phyloP scores from a whole-genome alignment of 148 eudicot species.

The Rhododendron williamsianum region DNA sequence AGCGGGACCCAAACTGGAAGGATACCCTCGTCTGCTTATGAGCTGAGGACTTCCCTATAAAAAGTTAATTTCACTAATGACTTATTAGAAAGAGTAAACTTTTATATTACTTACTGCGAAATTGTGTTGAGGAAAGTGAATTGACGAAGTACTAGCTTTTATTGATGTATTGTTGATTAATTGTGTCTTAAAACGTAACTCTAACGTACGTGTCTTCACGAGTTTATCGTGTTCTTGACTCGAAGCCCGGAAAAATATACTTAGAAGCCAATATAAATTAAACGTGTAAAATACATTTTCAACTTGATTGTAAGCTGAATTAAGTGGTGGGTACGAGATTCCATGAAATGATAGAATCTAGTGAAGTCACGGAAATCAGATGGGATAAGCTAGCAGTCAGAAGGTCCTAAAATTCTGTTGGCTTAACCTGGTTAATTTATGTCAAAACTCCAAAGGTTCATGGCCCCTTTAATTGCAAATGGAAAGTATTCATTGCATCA shows the following conservation, averaged over 20 bases:
- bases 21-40: background rate
- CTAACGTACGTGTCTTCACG: background rate
- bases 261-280: conserved; percentile 20
- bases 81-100: background rate
- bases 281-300: background rate
- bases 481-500: background rate
- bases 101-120: background rate
- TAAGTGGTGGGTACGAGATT: background rate
- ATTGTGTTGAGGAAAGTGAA: no score
- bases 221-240: background rate
- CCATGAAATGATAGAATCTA: background rate
- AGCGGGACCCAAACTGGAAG: background rate
- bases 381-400: background rate
- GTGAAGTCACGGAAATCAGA: background rate
- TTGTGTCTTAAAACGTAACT: background rate
- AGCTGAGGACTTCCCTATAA: background rate
- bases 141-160: no score
- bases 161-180: background rate
- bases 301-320: background rate
- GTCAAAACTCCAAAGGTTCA: conserved; percentile 2
- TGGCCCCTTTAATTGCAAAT: background rate
- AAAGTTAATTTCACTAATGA: background rate
- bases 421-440: background rate
- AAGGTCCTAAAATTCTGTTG: background rate
- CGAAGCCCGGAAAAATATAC: background rate